Evolutionary conservation across 1,284 basidiomycete genomes (phyloP), one percentile per base, ranked within the genome.

Genomic region (Puccinia novopanici): DNA sequence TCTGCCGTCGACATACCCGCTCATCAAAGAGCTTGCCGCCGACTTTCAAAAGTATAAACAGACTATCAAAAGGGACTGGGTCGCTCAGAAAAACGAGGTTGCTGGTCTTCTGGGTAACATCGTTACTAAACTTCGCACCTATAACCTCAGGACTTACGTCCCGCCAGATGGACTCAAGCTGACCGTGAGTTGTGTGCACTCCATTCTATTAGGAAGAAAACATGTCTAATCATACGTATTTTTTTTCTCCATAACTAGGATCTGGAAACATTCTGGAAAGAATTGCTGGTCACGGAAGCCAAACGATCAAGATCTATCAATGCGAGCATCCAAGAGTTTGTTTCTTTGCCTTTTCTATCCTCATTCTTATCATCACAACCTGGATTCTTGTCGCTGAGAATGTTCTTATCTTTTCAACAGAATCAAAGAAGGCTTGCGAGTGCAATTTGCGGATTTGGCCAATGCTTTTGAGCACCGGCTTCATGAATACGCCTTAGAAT

Each of bases 81-180:
- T 95, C 6, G 91, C 90, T 2, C 95, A 98, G 86, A 91, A 92
- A 84, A 93, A 94, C 84, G 94, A 96, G 82, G 88, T 98, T 9
- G 90, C 91, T 2, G 93, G 92, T 1, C 88, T 98, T 17, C 93
- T 98, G 83, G 91, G 92, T 5, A 98, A 98, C 84, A 92, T 99
- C 52, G 93, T 95, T 86, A 98, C 94, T 0, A 98, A 98, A 86
- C 87, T 99, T 82, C 90, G 90, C 85, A 98, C 95, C 19, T 98
- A 98, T 87, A 91, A 92, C 15, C 85, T 98, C 82, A 88, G 90
- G 75, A 90, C 92, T 83, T 98, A 95, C 86, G 88, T 91, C 24
- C 94, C 95, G n/a, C 90, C 90, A 4, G 85, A 87, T 12, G 93
- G 92, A 0, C 86, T 94, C 22, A 86, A 90, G 24, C 88, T 92